Evolutionary conservation across 495 filamentous ascomycete genomes (phyloP).

Genomic region (Podospora pseudocomata): DNA sequence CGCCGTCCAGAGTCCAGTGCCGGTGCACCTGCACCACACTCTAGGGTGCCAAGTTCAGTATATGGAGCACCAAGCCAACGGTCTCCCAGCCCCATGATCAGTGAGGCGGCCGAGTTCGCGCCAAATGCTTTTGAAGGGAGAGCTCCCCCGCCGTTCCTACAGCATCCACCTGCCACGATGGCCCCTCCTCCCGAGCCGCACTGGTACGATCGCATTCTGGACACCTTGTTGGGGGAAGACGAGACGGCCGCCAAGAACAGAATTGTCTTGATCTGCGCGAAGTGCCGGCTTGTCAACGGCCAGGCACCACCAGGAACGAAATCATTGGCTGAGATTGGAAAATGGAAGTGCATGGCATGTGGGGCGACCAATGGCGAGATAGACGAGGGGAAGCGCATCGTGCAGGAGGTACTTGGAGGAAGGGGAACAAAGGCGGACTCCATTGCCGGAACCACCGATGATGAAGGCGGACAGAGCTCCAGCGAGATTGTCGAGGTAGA

Average conservation of each 20-base stretch:
- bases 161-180: constrained; percentile 39
- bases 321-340: constrained; percentile 72
- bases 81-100: constrained; percentile 24
- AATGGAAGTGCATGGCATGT: constrained; percentile 86
- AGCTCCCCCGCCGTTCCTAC: constrained; percentile 35
- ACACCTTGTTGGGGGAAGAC: constrained; percentile 90
- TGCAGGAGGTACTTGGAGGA: constrained; percentile 45
- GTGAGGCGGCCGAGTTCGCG: constrained; percentile 50
- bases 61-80: constrained; percentile 23
- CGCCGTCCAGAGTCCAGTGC: constrained; percentile 23
- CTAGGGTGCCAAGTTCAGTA: neutral
- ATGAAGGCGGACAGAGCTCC: constrained; percentile 31
- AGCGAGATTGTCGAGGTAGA: constrained; percentile 41
- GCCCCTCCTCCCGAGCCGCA: constrained; percentile 50
- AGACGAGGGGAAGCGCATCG: constrained; percentile 61
- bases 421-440: neutral
- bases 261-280: constrained; percentile 77
- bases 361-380: constrained; percentile 77
- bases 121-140: constrained; percentile 54
- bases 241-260: constrained; percentile 90
- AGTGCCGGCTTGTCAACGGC: constrained; percentile 88
- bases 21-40: constrained; percentile 19
- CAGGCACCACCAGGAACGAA: constrained; percentile 88
- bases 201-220: constrained; percentile 94
- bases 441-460: constrained; percentile 23